Conservation (phyloP, 805 yeast genomes). For the Saturnispora serradocipensis region DNA sequence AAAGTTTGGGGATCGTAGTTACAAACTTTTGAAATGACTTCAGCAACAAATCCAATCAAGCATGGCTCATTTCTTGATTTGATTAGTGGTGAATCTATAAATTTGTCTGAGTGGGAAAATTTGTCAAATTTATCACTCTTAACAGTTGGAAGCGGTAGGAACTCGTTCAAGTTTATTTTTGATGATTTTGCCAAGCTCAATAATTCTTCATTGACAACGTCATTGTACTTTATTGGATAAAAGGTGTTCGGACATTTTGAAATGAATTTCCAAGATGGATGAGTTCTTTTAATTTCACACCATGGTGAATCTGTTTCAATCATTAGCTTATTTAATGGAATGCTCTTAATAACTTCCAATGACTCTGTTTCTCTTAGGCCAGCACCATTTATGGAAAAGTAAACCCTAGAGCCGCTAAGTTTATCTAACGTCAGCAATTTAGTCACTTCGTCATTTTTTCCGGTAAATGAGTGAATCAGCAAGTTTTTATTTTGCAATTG, state of each 20-base stretch:
- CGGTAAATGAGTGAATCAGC: constrained; percentile 96
- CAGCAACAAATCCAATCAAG: constrained; percentile 70
- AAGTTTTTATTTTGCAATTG: constrained; percentile 38
- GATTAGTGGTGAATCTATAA: constrained; percentile 40
- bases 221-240: constrained; percentile 35
- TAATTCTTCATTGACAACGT: constrained; percentile 5
- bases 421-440: constrained; percentile 34
- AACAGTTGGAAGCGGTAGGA: constrained; percentile 52
- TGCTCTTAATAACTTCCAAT: constrained; percentile 47
- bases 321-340: constrained; percentile 67
- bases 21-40: constrained; percentile 47
- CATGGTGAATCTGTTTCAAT: constrained; percentile 97
- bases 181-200: constrained; percentile 1
- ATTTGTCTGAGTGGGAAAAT: constrained; percentile 20
- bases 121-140: constrained; percentile 46
- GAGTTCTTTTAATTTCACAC: constrained; percentile 88
- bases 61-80: constrained; percentile 93
- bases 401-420: constrained; percentile 38
- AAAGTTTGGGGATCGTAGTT: constrained; percentile 34
- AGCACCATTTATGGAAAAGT: constrained; percentile 86
- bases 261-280: constrained; percentile 57
- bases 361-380: constrained; percentile 75
- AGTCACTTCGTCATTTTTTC: constrained; percentile 54
- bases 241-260: constrained; percentile 46
- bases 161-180: constrained; percentile 30